phyloP scores from a whole-genome alignment of 306 rosid genomes.

The Trifolium fragiferum region DNA sequence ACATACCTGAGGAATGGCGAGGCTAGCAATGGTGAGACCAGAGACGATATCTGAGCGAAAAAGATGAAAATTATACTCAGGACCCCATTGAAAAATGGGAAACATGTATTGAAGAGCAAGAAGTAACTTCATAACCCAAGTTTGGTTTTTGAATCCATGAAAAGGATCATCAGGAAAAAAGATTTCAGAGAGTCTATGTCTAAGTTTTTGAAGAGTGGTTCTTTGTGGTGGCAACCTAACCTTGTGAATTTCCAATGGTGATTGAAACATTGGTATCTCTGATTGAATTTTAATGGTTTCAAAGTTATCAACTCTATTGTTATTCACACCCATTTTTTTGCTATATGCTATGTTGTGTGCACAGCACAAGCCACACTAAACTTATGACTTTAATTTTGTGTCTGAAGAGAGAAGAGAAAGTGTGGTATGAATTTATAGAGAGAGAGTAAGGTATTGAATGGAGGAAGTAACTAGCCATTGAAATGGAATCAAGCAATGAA shows the following conservation, averaged over 20 bases:
- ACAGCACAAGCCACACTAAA: conserved; percentile 1
- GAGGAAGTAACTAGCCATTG: background rate
- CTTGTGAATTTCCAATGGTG: conserved; percentile 60
- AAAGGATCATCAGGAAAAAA: conserved; percentile 94
- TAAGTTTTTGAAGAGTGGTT: conserved; percentile 69
- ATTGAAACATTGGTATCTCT: conserved; percentile 43
- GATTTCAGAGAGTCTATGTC: conserved; percentile 68
- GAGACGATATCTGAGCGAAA: conserved; percentile 76
- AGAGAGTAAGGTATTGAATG: conserved; percentile 15
- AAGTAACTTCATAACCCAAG: conserved; percentile 52
- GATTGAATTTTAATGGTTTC: conserved; percentile 52
- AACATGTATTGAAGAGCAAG: conserved; percentile 74
- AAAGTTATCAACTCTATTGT: conserved; percentile 70
- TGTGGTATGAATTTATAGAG: conserved; percentile 58
- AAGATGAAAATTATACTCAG: conserved; percentile 56
- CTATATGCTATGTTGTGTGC: conserved; percentile 9
- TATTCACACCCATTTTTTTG: conserved; percentile 59
- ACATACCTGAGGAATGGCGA: conserved; percentile 97
- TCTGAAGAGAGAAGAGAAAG: conserved; percentile 33
- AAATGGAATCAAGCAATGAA: conserved; percentile 20
- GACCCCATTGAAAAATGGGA: conserved; percentile 92
- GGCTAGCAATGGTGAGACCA: conserved; percentile 98
- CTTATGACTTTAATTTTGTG: background rate
- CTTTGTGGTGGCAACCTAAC: conserved; percentile 72
- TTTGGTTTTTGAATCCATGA: conserved; percentile 68